These are phyloP conservation scores for Alternaria alternata DNA, from an alignment of 2,329 filamentous ascomycete species.

Conservation along the genomic window DNA sequence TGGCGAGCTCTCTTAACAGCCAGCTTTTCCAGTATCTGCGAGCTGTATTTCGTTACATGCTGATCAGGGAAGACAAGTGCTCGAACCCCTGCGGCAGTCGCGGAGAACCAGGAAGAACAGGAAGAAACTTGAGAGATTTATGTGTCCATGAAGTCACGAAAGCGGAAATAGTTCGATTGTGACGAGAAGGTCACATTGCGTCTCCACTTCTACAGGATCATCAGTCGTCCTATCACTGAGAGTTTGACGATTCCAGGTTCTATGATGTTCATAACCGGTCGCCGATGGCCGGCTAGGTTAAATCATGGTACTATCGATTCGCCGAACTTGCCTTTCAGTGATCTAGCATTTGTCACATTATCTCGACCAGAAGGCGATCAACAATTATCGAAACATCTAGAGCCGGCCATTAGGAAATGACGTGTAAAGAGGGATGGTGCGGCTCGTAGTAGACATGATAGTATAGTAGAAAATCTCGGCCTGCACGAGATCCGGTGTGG, in stretches of 20 bases:
- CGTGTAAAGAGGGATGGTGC: neutral
- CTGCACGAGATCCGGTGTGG: neutral
- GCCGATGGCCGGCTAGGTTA: conserved; percentile 1
- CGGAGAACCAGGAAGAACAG: neutral
- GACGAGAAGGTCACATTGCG: neutral
- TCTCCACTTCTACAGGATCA: neutral
- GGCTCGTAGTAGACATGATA: conserved; percentile 2
- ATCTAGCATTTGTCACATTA: neutral
- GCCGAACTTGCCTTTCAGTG: neutral
- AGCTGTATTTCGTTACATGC: neutral
- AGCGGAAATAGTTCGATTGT: neutral
- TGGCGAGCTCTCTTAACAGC: neutral
- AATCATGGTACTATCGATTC: neutral
- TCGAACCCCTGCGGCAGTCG: neutral
- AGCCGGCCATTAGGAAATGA: neutral
- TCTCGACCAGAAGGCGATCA: neutral
- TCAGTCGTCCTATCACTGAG: neutral
- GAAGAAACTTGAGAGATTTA: neutral
- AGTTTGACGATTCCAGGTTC: neutral
- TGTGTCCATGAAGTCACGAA: neutral
- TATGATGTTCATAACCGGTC: neutral
- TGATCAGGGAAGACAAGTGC: neutral
- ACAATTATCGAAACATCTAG: neutral
- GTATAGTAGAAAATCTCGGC: conserved; percentile 2
- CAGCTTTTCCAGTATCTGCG: neutral